Percentiles rank a stretch among this genome's conserved stretches.
Evolutionary conservation across 768 basidiomycete genomes (phyloP).

Genomic region (Rubroboletus pulcherrimus): DNA sequence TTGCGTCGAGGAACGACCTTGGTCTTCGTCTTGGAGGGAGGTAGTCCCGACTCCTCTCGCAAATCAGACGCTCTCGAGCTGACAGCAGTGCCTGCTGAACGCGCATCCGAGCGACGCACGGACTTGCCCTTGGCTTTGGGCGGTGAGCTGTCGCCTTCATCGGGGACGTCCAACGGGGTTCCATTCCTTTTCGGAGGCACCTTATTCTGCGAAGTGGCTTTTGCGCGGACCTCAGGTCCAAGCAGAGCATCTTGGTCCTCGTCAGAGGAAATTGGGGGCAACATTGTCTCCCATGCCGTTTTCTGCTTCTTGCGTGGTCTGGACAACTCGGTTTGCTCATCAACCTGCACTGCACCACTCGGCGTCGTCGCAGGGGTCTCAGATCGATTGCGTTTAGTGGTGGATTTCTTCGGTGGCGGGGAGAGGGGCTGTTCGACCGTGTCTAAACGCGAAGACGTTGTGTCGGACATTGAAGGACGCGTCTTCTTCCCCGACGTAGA

Average conservation of each 20-base stretch:
- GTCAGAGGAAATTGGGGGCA: slow-evolving; percentile 13
- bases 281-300: neutral
- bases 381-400: slow-evolving; percentile 15
- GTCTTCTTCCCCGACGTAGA: slow-evolving; percentile 13
- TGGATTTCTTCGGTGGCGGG: neutral
- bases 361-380: neutral
- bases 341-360: neutral
- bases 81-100: neutral
- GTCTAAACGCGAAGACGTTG: slow-evolving; percentile 6
- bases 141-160: neutral
- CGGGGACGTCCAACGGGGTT: neutral
- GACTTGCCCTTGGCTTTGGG: slow-evolving; percentile 6
- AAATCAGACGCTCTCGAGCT: neutral
- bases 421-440: neutral
- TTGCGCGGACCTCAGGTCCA: neutral
- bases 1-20: neutral
- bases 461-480: slow-evolving; percentile 12
- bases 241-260: neutral
- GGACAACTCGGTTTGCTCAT: neutral
- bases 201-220: neutral
- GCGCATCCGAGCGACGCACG: neutral
- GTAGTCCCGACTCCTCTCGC: neutral
- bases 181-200: neutral
- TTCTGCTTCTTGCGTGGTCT: slow-evolving; percentile 23
- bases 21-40: neutral